Conservation (phyloP, 441 rosid species). For the Syzygium malaccense region DNA sequence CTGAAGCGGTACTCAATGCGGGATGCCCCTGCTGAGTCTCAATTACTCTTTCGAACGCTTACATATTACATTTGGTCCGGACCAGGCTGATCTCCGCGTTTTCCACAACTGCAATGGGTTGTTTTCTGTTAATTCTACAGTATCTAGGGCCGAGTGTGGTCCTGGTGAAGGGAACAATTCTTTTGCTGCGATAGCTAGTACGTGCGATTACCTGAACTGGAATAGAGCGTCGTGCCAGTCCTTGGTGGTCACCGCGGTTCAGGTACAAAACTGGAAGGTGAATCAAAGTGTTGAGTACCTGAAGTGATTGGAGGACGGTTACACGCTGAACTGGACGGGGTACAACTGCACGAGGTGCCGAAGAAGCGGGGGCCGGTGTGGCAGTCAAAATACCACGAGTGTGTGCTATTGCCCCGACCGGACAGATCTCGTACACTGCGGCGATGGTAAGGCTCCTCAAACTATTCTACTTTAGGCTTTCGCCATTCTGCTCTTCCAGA, state of each 20-base stretch:
- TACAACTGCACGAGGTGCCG: background rate
- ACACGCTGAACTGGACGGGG: background rate
- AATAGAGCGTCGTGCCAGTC: constrained; percentile 13
- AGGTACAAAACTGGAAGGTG: background rate
- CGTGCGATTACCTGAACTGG: background rate
- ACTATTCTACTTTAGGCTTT: background rate
- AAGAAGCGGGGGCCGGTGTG: background rate
- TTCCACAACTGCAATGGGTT: constrained; percentile 28
- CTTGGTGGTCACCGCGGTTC: constrained; percentile 23
- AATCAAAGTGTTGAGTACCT: background rate
- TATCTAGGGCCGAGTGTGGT: constrained; percentile 19
- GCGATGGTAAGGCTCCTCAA: background rate
- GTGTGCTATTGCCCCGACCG: background rate
- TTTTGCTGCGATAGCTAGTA: constrained; percentile 21
- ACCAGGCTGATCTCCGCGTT: constrained; percentile 19
- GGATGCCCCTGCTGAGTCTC: constrained; percentile 29
- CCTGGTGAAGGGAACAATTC: constrained; percentile 16
- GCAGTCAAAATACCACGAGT: background rate
- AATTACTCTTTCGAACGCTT: constrained; percentile 32
- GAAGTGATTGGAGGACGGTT: background rate
- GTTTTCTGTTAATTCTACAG: background rate
- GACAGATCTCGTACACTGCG: background rate
- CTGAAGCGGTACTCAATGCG: constrained; percentile 19
- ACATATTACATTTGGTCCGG: constrained; percentile 19
- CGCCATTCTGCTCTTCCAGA: background rate